Base-by-base conservation (phyloP, 305 asterid genomes). In the Nicotiana rustica region DNA sequence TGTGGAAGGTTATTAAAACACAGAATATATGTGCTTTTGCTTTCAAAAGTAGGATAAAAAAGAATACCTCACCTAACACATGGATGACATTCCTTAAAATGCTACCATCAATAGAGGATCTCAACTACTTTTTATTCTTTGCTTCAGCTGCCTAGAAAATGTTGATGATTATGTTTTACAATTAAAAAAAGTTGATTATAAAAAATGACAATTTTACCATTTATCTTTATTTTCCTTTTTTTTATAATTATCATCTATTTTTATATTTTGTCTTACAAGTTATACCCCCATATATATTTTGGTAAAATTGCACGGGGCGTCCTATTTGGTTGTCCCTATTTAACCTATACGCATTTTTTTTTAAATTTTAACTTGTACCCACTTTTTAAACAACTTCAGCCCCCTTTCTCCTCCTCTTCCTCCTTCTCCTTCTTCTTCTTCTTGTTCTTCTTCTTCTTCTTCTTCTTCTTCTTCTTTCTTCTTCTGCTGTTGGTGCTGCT, bases 51-150 rank as follows among this genome's bases (percentile, higher is more conserved):
- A 75, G 56, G 38, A 68, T 52, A 6, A 25, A 75, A 62, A 78
- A 83, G 76, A 71, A 78, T 82, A 78, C 64, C 33, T 70, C 76
- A 52, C 86, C 87, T 5, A 86, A 79, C 87, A 84, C 82, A 59
- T 85, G 86, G 47, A 81, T 76, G 81, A 35, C 56, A 49, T 67
- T 75, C 87, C 88, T 68, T 78, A 5, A 80, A 82, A 77, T 68
- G 31, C 85, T 83, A 70, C 85, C 86, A 59, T 65, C 29, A 64
- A 81, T 77, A 61, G 47, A 35, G 87, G 91, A 85, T 88, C 89
- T 85, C 65, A 83, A 79, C 87, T 70, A 56, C 85, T 49, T 5
- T 71, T 31, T 33, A 33, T 60, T n/a, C 61, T 57, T 35, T 49
- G 14, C 19, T 80, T 86, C 35, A 67, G 64, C 67, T 77, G 66